A percentile compares a stretch with the other conserved stretches of the same genome.
phyloP scores from a whole-genome alignment of 106 monocot genomes.

The Apostasia shenzhenica region DNA sequence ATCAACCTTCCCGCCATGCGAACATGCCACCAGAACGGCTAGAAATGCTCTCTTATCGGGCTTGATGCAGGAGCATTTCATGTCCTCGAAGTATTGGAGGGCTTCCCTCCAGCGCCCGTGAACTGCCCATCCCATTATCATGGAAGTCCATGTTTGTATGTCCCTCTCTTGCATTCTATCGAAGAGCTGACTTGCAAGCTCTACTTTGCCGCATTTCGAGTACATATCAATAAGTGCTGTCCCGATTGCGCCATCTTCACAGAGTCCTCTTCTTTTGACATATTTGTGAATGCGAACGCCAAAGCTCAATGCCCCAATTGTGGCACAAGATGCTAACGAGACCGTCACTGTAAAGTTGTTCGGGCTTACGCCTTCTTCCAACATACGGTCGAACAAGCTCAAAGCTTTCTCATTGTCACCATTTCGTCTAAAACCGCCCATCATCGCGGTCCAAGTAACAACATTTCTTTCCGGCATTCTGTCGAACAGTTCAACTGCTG shows the following conservation, averaged over 20 bases:
- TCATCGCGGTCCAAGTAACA: constrained; percentile 35
- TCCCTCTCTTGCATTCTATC: constrained; percentile 18
- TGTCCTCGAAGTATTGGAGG: constrained; percentile 21
- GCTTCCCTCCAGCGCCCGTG: constrained; percentile 28
- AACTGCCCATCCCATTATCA: constrained; percentile 38
- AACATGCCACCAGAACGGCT: constrained; percentile 26
- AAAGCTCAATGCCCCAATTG: constrained; percentile 20
- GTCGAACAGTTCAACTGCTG: constrained; percentile 18
- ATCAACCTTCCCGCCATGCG: constrained; percentile 27
- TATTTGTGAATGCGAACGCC: constrained; percentile 25
- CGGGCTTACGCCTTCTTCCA: constrained; percentile 16
- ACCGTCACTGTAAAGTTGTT: constrained; percentile 17
- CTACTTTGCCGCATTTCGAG: constrained; percentile 28
- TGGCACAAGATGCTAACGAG: constrained; percentile 20
- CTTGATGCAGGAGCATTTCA: constrained; percentile 19
- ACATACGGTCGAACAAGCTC: constrained; percentile 20
- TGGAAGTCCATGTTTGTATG: constrained; percentile 28
- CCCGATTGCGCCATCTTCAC: constrained; percentile 10
- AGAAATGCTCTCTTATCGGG: constrained; percentile 31
- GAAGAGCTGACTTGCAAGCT: constrained; percentile 20
- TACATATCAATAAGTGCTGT: constrained; percentile 37
- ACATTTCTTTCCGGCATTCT: constrained; percentile 27
- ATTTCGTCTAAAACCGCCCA: constrained; percentile 9
- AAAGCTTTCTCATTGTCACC: constrained; percentile 12
- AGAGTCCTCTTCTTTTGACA: constrained; percentile 5